These are phyloP conservation scores for Pleurozium schreberi DNA, from an alignment of 225 moss, liverwort and hornwort species.

Conservation along the genomic window DNA sequence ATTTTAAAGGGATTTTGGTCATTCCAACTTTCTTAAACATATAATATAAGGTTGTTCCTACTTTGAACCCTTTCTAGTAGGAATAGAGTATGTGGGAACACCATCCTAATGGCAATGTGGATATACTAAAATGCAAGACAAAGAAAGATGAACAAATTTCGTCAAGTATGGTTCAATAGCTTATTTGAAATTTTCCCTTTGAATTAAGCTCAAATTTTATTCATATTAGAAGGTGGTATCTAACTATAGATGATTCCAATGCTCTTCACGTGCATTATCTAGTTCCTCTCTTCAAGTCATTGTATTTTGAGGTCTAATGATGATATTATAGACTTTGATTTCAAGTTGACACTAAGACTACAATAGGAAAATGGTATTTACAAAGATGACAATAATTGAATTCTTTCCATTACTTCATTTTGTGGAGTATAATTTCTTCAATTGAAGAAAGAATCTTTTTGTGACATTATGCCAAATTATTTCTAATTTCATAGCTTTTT, in stretches of 20 bases:
- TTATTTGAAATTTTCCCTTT: too few relatives aligned
- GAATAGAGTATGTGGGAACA: accelerated
- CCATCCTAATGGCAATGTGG: background rate
- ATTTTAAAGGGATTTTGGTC: background rate
- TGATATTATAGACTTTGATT: background rate
- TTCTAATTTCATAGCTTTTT: too few relatives aligned
- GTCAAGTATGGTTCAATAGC: too few relatives aligned
- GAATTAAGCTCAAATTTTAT: too few relatives aligned
- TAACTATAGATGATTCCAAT: too few relatives aligned
- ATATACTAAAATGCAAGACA: background rate
- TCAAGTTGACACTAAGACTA: too few relatives aligned
- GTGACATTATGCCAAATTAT: background rate
- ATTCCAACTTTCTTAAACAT: background rate
- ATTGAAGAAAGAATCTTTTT: background rate
- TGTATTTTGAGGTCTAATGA: background rate
- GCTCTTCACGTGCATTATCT: too few relatives aligned
- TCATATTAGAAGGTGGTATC: too few relatives aligned
- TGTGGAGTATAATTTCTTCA: background rate
- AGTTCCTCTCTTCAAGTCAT: background rate
- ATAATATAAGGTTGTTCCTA: background rate
- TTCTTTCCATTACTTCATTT: background rate
- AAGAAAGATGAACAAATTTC: too few relatives aligned
- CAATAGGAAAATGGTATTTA: background rate
- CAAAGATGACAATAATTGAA: background rate
- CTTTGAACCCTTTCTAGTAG: background rate